Conservation (phyloP, 2,329 filamentous ascomycete genomes). For the Aspergillus pseudotamarii region DNA sequence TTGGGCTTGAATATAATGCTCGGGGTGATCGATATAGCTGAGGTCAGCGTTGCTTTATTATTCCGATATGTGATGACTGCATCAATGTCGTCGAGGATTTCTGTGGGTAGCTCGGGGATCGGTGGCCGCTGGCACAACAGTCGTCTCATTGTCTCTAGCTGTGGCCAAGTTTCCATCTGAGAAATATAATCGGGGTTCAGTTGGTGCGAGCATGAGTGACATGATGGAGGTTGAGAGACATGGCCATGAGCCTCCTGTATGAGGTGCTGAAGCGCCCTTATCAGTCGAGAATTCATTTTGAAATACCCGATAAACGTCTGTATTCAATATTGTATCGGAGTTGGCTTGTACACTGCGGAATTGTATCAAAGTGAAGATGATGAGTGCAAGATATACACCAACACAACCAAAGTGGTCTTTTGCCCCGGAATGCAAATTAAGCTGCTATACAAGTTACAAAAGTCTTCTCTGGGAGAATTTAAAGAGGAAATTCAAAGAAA, state of each 20-base stretch:
- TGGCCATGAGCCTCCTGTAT: neutral
- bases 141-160: conserved; percentile 16
- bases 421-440: neutral
- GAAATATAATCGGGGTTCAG: neutral
- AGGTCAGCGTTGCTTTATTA: conserved; percentile 15
- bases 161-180: conserved; percentile 19
- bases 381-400: neutral
- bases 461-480: neutral
- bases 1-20: neutral
- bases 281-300: neutral
- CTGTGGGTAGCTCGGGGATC: conserved; percentile 7
- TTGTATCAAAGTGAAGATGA: neutral
- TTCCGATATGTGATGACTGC: conserved; percentile 15
- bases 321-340: neutral
- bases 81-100: conserved; percentile 15
- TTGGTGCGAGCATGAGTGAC: neutral
- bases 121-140: conserved; percentile 16
- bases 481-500: neutral
- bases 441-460: neutral
- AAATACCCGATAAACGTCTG: neutral
- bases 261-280: neutral
- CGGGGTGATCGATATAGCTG: conserved; percentile 12
- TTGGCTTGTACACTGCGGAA: neutral
- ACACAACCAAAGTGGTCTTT: neutral
- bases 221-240: neutral